These are phyloP conservation scores for Candida peoriensis DNA, from an alignment of 805 yeast species.

Conservation along the genomic window DNA sequence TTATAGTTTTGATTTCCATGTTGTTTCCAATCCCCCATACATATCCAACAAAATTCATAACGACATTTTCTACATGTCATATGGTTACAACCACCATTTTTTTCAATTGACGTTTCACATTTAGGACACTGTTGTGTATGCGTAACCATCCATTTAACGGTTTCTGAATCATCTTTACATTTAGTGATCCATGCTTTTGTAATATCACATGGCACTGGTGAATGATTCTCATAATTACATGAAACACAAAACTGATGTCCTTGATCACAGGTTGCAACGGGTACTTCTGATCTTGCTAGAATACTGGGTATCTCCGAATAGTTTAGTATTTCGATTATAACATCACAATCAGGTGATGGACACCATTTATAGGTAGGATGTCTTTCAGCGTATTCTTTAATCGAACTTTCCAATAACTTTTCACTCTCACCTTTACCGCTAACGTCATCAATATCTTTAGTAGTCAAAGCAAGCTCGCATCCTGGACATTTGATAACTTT, in stretches of 20 bases:
- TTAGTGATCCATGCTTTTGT: slow-evolving; percentile 70
- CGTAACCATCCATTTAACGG: slow-evolving; percentile 78
- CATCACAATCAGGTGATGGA: slow-evolving; percentile 76
- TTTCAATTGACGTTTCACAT: slow-evolving; percentile 77
- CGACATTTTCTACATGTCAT: slow-evolving; percentile 81
- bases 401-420: slow-evolving; percentile 29
- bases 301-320: slow-evolving; percentile 6
- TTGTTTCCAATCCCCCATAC: slow-evolving; percentile 66
- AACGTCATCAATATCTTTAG: slow-evolving; percentile 36
- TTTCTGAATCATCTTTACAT: slow-evolving; percentile 83
- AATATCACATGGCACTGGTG: slow-evolving; percentile 76
- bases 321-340: slow-evolving; percentile 40
- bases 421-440: slow-evolving; percentile 30
- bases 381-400: slow-evolving; percentile 48
- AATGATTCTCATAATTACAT: slow-evolving; percentile 73
- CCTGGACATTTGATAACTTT: slow-evolving; percentile 62
- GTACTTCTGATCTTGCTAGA: slow-evolving; percentile 32
- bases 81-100: slow-evolving; percentile 96
- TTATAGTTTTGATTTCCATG: slow-evolving; percentile 64
- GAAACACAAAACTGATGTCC: slow-evolving; percentile 73
- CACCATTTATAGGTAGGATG: slow-evolving; percentile 63
- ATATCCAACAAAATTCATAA: slow-evolving; percentile 91
- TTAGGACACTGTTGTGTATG: slow-evolving; percentile 85
- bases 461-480: slow-evolving; percentile 36
- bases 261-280: slow-evolving; percentile 63